Evolutionary conservation across 345 rosid genomes (phyloP), one percentile per base, ranked within the genome.

Genomic region (Acer campestre): DNA sequence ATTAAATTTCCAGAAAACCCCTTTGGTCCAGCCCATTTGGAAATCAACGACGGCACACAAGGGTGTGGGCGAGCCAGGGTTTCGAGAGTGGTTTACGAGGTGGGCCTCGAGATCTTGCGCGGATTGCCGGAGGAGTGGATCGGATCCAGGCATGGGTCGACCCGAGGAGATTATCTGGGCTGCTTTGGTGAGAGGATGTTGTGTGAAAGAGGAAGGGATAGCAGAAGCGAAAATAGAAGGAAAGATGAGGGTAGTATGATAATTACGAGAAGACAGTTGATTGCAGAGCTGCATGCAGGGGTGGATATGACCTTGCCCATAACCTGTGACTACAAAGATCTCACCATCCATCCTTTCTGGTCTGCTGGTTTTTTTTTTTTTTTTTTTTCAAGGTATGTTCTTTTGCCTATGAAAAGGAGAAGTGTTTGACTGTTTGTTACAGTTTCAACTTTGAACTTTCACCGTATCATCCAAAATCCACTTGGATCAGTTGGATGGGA

Each of bases 21-120:
- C 79, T 70, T 75, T 75, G 13, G 85, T 80, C 83, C 82, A 72
- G 76, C 83, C 73, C 89, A 84, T 84, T 78, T 79, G 76, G 63
- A 83, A 76, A 79, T 89, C 90, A n/a, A 85, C 25, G 11, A 86
- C 42, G 22, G 83, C 90, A 35, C 90, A 85, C 0, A 77, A 53
- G 56, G 86, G 88, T 7, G 44, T 77, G 10, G 66, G 66, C 13
- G 48, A 69, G 31, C 73, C 68, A 5, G 67, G 68, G 27, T 29
- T 51, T 10, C 56, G 31, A 59, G 0, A 80, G 25, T 42, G 18
- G 27, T 44, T n/a, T 16, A 75, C 61, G 7, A 87, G 71, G 74
- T 74, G 64, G 20, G 61, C 40, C 31, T 83, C 78, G 53, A 87
- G 77, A 64, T 76, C 84, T 13, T 68, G 77, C 12, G 82, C 73